phyloP scores from a whole-genome alignment of 73 alveolate genomes.

The Effrenium voratum region DNA sequence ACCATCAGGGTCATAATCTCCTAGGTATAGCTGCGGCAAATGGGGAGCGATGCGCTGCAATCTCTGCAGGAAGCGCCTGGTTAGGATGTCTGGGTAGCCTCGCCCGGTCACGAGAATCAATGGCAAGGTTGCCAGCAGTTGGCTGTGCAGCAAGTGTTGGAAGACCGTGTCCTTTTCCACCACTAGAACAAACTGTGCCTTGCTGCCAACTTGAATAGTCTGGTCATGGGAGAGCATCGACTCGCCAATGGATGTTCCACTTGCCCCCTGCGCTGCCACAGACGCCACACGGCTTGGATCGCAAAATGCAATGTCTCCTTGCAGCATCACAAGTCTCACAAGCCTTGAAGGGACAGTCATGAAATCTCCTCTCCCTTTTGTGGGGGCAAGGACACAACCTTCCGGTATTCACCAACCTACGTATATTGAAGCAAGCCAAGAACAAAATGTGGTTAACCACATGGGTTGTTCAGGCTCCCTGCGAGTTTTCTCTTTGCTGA shows the following conservation, averaged over 20 bases:
- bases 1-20: constrained; percentile 65
- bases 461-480: no score
- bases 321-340: neutral
- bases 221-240: constrained; percentile 34
- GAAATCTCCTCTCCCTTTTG: no score
- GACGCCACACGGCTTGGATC: constrained; percentile 2
- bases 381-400: no score
- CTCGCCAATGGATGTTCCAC: constrained; percentile 79
- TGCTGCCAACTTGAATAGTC: constrained; percentile 11
- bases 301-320: constrained; percentile 50
- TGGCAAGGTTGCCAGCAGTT: constrained; percentile 9
- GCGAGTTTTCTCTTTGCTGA: no score
- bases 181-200: constrained; percentile 46
- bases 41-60: constrained; percentile 52
- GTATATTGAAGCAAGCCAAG: no score
- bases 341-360: no score
- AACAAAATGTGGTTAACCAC: no score
- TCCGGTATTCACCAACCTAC: no score
- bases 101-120: constrained; percentile 72
- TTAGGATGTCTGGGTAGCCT: constrained; percentile 67
- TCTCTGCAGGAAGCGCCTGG: constrained; percentile 80
- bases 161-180: constrained; percentile 85
- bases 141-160: constrained; percentile 69
- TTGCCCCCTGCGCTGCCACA: constrained; percentile 61
- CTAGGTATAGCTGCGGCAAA: constrained; percentile 68